A percentile compares a stretch with the other conserved stretches of the same genome.
phyloP scores from a whole-genome alignment of 352 stramenopile genomes.

The Globisporangium solare region DNA sequence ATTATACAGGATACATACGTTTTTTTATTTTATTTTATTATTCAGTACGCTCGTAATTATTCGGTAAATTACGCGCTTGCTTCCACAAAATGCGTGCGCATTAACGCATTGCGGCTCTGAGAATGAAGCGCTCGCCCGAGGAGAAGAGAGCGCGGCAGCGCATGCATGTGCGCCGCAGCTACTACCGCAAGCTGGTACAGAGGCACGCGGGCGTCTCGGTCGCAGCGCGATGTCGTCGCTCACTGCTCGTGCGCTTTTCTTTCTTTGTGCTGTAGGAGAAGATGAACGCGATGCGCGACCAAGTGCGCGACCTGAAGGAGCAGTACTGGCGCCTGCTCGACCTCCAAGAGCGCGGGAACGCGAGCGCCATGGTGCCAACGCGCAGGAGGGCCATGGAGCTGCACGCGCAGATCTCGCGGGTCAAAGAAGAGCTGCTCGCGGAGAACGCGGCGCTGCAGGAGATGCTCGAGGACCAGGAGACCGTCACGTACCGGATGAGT shows the following conservation, averaged over 20 bases:
- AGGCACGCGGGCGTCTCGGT: too few relatives aligned
- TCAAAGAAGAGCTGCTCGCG: neutral
- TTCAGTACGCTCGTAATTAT: too few relatives aligned
- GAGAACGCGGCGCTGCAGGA: neutral
- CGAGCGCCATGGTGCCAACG: neutral
- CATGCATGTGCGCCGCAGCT: slow-evolving; percentile 7
- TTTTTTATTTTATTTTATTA: too few relatives aligned
- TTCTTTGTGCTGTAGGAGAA: neutral
- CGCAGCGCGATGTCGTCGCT: too few relatives aligned
- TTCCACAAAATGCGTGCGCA: too few relatives aligned
- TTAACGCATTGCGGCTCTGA: too few relatives aligned
- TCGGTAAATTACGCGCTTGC: too few relatives aligned
- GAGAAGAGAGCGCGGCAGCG: neutral
- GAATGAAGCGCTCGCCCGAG: too few relatives aligned
- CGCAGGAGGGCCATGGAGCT: neutral
- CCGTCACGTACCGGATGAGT: neutral
- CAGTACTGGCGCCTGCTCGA: slow-evolving; percentile 4
- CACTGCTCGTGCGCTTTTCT: too few relatives aligned
- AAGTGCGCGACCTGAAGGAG: slow-evolving; percentile 5
- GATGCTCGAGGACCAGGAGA: neutral
- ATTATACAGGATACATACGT: too few relatives aligned
- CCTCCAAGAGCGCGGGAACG: neutral
- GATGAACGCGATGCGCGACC: slow-evolving; percentile 7
- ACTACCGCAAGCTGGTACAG: slow-evolving; percentile 9
- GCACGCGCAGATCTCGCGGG: neutral